These are phyloP conservation scores for Gymnopilus dilepis DNA, from an alignment of 768 basidiomycete genomes.

Conservation along the genomic window DNA sequence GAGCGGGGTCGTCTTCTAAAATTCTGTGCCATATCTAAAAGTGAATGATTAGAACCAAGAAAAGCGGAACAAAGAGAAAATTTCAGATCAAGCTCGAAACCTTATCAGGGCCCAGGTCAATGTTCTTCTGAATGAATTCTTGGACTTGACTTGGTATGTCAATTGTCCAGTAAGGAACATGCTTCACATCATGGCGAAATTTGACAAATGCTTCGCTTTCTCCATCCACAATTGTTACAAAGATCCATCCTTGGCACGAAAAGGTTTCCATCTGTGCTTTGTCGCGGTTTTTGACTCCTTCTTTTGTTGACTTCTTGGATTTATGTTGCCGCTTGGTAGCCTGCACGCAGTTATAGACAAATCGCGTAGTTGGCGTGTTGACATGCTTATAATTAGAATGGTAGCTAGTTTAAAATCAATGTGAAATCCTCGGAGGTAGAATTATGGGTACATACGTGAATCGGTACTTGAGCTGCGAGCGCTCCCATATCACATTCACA, in stretches of 20 bases:
- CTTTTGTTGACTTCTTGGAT: slow-evolving; percentile 21
- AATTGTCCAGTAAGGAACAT: slow-evolving; percentile 30
- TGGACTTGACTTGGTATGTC: slow-evolving; percentile 22
- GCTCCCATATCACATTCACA: slow-evolving; percentile 1
- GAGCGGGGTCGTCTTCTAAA: slow-evolving; percentile 1
- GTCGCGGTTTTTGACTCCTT: slow-evolving; percentile 27
- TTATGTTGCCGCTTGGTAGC: slow-evolving; percentile 23
- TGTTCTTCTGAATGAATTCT: slow-evolving; percentile 5
- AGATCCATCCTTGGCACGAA: slow-evolving; percentile 30
- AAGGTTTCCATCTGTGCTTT: slow-evolving; percentile 32
- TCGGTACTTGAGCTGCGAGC: neutral
- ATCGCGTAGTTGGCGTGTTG: slow-evolving; percentile 5
- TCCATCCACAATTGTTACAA: slow-evolving; percentile 24
- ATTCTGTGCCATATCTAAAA: slow-evolving; percentile 15
- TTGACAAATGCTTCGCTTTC: slow-evolving; percentile 9
- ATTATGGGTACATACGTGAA: neutral
- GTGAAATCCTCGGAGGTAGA: neutral
- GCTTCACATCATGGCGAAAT: slow-evolving; percentile 25
- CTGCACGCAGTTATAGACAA: slow-evolving; percentile 24
- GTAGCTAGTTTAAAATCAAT: slow-evolving; percentile 5
- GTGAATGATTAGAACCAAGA: neutral
- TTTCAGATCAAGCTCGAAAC: slow-evolving; percentile 2
- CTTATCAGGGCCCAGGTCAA: slow-evolving; percentile 1
- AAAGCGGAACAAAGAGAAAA: neutral
- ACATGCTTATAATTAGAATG: slow-evolving; percentile 12